Evolutionary conservation across 768 basidiomycete species (phyloP), one percentile per base, ranked within the genome.

Genomic region (Tephrocybe sp.): DNA sequence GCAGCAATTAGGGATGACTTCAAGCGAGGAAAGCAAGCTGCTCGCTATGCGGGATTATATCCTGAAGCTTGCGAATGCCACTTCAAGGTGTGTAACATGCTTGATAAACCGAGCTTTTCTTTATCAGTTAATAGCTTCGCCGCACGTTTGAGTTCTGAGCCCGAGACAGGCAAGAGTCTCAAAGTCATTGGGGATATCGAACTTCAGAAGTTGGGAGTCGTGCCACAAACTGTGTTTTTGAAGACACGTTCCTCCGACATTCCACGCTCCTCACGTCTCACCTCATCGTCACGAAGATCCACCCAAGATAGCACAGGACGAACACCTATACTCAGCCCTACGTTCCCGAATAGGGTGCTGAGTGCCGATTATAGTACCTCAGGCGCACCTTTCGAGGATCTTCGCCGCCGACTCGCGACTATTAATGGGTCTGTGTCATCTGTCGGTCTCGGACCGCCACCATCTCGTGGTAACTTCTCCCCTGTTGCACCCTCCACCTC

Each of bases 161-260:
- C 73, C 30, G 86, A 88, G 56, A 66, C 78, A 0, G 84, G 83
- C 16, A 78, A 77, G 57, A 78, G 75, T 50, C 72, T 91, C 19
- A 86, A 82, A 61, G 73, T 80, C 4, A 78, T 75, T 8, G 80
- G 79, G 16, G 80, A 86, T 42, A 75, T 92, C 27, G 88, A 91
- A 50, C 76, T 99, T 33, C 88, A 87, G 58, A 92, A 91, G 59
- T 81, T 97, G 3, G 86, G 87, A 1, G 86, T 94, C 4, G 88
- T 94, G 0, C 92, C 93, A 11, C 91, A 91, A 51, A 97, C 92
- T 0, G 84, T 97, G 16, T 97, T 97, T 66, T 71, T 97, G 57
- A 89, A 79, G 58, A 61, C 78, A n/a, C 69, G 77, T 22, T 61
- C 67, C 19, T 62, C 70, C 5, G 81, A 84, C 5, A 46, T 66